phyloP scores from a whole-genome alignment of 202 grass and related monocot species.

The Schoenoplectus triqueter region DNA sequence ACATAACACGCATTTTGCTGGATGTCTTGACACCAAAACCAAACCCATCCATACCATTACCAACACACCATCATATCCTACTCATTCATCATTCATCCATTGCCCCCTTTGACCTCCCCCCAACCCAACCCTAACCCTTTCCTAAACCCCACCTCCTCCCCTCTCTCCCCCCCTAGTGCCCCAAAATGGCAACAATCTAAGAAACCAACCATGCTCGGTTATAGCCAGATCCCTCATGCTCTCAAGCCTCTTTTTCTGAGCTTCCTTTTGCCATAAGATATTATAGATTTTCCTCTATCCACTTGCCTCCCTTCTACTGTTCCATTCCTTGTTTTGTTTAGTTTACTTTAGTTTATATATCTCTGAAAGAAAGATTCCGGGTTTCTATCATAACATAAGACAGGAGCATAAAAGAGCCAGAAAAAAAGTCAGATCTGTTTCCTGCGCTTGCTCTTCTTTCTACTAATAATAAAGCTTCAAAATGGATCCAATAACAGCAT shows the following conservation, averaged over 20 bases:
- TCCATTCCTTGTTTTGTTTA: conserved; percentile 22
- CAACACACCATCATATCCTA: background rate
- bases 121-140: conserved; percentile 43
- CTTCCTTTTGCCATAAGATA: conserved; percentile 23
- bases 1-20: conserved; percentile 35
- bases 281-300: background rate
- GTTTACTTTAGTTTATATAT: conserved; percentile 27
- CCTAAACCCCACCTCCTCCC: conserved; percentile 33
- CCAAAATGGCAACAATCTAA: conserved; percentile 42
- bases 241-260: conserved; percentile 28
- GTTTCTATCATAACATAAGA: conserved; percentile 27
- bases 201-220: conserved; percentile 35
- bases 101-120: conserved; percentile 26
- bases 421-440: conserved; percentile 9
- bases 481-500: conserved; percentile 54
- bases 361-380: conserved; percentile 39
- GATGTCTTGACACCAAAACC: conserved; percentile 35
- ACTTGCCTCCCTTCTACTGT: conserved; percentile 27
- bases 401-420: background rate
- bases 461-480: background rate
- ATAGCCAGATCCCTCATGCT: conserved; percentile 36
- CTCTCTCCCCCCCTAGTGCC: conserved; percentile 14
- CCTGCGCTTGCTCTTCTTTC: conserved; percentile 5
- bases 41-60: conserved; percentile 31
- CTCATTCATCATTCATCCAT: background rate